A percentile compares a stretch with the other conserved stretches of the same genome.
These are phyloP conservation scores for Leucocoprinus birnbaumii DNA, from an alignment of 768 basidiomycete species.

Conservation along the genomic window DNA sequence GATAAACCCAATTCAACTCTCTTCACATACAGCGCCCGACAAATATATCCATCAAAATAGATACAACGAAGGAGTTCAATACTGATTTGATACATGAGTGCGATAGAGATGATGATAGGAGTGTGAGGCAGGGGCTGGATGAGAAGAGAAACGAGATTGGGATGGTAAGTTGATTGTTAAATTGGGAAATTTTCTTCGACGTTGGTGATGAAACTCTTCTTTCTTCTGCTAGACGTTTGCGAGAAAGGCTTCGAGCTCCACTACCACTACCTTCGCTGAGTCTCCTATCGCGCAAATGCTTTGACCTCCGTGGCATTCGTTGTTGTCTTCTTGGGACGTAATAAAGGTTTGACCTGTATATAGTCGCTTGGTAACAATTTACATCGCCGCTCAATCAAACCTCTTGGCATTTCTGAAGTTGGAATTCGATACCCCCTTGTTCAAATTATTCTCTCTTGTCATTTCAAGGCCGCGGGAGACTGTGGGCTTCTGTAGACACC, in stretches of 20 bases:
- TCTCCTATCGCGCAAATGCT: neutral
- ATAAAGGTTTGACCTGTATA: neutral
- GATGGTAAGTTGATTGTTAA: constrained; percentile 1
- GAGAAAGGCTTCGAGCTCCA: constrained; percentile 7
- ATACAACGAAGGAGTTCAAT: constrained; percentile 48
- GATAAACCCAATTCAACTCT: neutral
- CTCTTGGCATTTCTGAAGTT: neutral
- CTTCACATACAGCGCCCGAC: constrained; percentile 29
- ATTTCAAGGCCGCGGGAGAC: no score
- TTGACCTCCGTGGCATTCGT: neutral
- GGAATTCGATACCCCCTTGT: no score
- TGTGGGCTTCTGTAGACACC: no score
- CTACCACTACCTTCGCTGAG: constrained; percentile 6
- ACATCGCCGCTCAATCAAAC: no score
- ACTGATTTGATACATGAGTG: constrained; percentile 36
- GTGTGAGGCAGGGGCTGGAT: neutral
- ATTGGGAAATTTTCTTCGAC: no score
- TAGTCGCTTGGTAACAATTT: neutral
- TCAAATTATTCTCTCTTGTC: no score
- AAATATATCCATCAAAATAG: constrained; percentile 54
- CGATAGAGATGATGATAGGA: constrained; percentile 19
- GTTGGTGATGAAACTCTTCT: no score
- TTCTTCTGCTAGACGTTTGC: constrained; percentile 3
- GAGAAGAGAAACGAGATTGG: constrained; percentile 5
- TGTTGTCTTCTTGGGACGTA: neutral